Conservation (phyloP, 1,139 yeast species). For the Blastobotrys aristatus region DNA sequence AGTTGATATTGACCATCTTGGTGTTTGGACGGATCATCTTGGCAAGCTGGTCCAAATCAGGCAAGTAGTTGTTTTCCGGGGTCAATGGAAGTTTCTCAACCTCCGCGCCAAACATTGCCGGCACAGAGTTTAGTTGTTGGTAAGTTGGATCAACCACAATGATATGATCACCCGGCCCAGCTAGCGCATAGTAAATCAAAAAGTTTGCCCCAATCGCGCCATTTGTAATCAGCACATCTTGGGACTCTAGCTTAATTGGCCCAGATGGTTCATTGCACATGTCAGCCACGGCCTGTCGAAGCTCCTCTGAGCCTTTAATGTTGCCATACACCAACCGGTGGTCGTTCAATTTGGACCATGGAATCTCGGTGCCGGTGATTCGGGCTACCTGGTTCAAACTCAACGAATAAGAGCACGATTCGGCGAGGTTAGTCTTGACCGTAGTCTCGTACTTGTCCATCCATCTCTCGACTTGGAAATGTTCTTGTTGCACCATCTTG, state of each 20-base stretch:
- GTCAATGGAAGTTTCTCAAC: conserved; percentile 38
- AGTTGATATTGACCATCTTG: conserved; percentile 45
- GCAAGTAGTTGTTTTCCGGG: conserved; percentile 36
- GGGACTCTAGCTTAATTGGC: conserved; percentile 25
- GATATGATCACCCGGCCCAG: conserved; percentile 46
- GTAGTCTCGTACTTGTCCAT: conserved; percentile 49
- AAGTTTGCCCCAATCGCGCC: conserved; percentile 61
- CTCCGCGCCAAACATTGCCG: conserved; percentile 45
- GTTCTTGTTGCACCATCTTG: conserved; percentile 30
- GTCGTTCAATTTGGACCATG: conserved; percentile 22
- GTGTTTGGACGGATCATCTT: conserved; percentile 37
- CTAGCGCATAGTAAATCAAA: conserved; percentile 44
- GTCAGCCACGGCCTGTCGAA: conserved; percentile 38
- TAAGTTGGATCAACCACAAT: conserved; percentile 50
- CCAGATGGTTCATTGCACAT: conserved; percentile 36
- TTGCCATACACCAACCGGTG: conserved; percentile 44
- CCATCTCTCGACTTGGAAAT: conserved; percentile 52
- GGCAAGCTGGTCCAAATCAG: conserved; percentile 37
- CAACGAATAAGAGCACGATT: conserved; percentile 49
- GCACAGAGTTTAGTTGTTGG: conserved; percentile 50
- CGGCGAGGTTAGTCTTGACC: conserved; percentile 45
- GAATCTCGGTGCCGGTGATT: conserved; percentile 31
- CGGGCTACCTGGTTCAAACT: conserved; percentile 39
- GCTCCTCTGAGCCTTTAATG: conserved; percentile 44
- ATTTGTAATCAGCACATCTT: conserved; percentile 46